Evolutionary conservation across 441 rosid species (phyloP), one percentile per base, ranked within the genome.

Genomic region (Jatropha multifida): DNA sequence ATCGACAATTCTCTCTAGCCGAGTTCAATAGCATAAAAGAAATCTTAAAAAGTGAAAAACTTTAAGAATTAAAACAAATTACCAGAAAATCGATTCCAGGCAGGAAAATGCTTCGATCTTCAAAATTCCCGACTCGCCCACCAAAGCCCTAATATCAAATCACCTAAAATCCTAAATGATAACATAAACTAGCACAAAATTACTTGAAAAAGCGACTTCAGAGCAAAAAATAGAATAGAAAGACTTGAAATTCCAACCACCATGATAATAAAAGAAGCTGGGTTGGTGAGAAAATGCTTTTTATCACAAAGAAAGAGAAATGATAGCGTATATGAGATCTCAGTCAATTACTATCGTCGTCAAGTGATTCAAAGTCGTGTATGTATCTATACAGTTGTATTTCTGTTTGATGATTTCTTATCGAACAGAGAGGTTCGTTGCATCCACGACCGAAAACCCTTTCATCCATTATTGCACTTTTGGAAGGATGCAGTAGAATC

Each of bases 71-170:
- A 4, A 73, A 44, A 72, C 10, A 73, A 63, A 37, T 63, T 74
- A 74, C 77, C 71, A 40, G 70, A 42, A 58, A 38, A 40, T 23
- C 40, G 41, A 59, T 55, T 64, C 60, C 0, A 51, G 60, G 12
- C 15, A 32, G 23, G 52, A 52, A 52, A 56, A 74, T 7, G 55
- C 62, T 74, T 54, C 55, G 77, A 74, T 74, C 77, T 74, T 65
- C 15, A 63, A 4, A 41, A 40, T 20, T 52, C 55, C 71, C 14
- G 40, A 51, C 20, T 49, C 12, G 42, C 42, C 20, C 15, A 32
- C 60, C 15, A 51, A 58, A 23, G 12, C 26, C 37, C 62, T 32
- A 32, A 32, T 0, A 32, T 32, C 32, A 32, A 40, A 40, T 12
- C 40, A 13, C 20, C 14, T 38, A 18, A 71, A 72, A 59, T n/a